These are phyloP conservation scores for Leishmania guyanensis DNA, from an alignment of 208 protist species.

Conservation along the genomic window DNA sequence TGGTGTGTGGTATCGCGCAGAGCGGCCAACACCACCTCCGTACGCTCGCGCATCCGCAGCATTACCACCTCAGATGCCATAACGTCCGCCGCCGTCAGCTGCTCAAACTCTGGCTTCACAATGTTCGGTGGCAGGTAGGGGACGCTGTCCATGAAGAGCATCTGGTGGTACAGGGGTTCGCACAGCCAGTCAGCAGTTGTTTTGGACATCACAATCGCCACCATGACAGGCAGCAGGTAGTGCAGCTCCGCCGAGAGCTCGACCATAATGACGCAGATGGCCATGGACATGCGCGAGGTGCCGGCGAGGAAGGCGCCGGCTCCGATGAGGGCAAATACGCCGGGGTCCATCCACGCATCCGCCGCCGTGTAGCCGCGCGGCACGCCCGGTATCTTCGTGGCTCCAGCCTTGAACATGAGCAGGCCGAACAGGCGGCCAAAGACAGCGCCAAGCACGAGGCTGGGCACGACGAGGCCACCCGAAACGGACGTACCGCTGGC, in stretches of 20 bases:
- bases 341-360: constrained; percentile 88
- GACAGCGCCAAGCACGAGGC: constrained; percentile 88
- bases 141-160: constrained; percentile 88
- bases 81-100: constrained; percentile 87
- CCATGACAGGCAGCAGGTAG: constrained; percentile 95
- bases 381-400: constrained; percentile 12
- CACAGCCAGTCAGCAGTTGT: constrained; percentile 87
- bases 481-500: constrained; percentile 83
- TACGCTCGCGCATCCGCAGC: constrained; percentile 62
- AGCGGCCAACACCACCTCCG: constrained; percentile 69
- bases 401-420: constrained; percentile 66
- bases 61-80: constrained; percentile 89
- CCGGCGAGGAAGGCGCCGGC: constrained; percentile 92
- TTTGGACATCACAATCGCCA: constrained; percentile 92
- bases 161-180: constrained; percentile 92
- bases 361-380: constrained; percentile 54
- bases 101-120: constrained; percentile 76
- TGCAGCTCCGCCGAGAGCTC: constrained; percentile 93
- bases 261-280: constrained; percentile 95
- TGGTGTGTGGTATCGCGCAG: constrained; percentile 84
- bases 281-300: constrained; percentile 92
- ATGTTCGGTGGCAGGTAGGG: constrained; percentile 84
- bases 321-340: constrained; percentile 93
- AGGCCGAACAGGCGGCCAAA: constrained; percentile 86
- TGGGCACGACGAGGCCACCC: constrained; percentile 89